A percentile compares a stretch with the other conserved stretches of the same genome.
phyloP scores from a whole-genome alignment of 257 asterid species.

The Mentha longifolia region DNA sequence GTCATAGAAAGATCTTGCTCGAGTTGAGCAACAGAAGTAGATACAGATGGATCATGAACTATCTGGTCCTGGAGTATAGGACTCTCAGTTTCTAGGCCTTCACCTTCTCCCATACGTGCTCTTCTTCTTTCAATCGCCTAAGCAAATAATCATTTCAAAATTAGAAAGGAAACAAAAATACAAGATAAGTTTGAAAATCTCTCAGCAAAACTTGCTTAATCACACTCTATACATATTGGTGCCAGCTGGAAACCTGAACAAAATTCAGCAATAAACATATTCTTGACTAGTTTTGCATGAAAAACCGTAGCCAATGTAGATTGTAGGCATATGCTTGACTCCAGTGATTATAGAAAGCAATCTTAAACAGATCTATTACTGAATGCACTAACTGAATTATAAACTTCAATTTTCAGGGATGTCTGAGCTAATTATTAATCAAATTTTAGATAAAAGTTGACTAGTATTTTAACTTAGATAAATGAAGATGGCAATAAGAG shows the following conservation, averaged over 20 bases:
- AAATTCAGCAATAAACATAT: background rate
- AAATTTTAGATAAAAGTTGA: background rate
- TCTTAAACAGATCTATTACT: too few relatives aligned
- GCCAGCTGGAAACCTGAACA: conserved; percentile 1
- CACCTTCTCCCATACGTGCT: conserved; percentile 53
- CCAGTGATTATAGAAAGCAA: background rate
- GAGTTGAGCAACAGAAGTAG: conserved; percentile 61
- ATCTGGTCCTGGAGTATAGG: conserved; percentile 51
- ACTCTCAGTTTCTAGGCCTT: conserved; percentile 57
- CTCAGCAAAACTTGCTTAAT: conserved; percentile 11
- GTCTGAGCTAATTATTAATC: too few relatives aligned
- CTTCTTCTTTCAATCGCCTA: conserved; percentile 75
- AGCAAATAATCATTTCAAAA: conserved; percentile 23
- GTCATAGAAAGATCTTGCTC: conserved; percentile 50
- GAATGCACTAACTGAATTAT: too few relatives aligned
- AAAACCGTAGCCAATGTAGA: background rate
- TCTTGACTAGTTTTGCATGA: background rate
- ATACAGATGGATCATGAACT: conserved; percentile 47
- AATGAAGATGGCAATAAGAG: conserved; percentile 9
- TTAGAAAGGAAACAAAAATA: background rate
- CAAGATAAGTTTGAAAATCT: conserved; percentile 1
- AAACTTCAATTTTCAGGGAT: too few relatives aligned
- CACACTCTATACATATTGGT: background rate
- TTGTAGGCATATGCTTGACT: conserved; percentile 3
- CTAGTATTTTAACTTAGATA: background rate